These are phyloP conservation scores for Gossypium longicalyx DNA, from an alignment of 345 rosid species.

Conservation along the genomic window DNA sequence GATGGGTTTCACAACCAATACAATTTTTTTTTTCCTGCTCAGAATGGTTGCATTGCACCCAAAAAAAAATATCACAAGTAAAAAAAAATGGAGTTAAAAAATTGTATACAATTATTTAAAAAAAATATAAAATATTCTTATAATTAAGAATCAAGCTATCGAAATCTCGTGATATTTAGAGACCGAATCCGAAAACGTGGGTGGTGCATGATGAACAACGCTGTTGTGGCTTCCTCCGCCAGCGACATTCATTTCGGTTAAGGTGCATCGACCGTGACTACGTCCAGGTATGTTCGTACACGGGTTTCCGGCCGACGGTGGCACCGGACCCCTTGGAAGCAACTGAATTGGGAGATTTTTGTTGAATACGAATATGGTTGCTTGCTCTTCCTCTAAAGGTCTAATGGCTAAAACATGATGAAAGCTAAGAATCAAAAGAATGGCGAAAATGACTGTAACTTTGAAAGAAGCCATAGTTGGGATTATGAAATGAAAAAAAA, in stretches of 20 bases:
- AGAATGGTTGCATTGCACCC: too few species aligned
- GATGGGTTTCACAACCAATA: not conserved
- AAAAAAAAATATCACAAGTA: too few species aligned
- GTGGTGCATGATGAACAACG: not conserved
- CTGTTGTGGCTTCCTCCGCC: not conserved
- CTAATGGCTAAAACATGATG: constrained; percentile 24
- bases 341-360: constrained; percentile 20
- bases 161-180: not conserved
- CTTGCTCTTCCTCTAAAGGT: constrained; percentile 18
- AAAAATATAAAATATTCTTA: too few species aligned
- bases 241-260: constrained; percentile 16
- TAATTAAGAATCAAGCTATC: not conserved
- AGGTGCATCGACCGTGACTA: constrained; percentile 28
- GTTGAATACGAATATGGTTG: not conserved
- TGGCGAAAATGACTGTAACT: not conserved
- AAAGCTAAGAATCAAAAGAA: constrained; percentile 1
- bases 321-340: constrained; percentile 34
- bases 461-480: not conserved
- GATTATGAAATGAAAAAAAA: not conserved
- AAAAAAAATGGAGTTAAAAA: too few species aligned
- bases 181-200: constrained; percentile 12
- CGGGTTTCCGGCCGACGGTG: constrained; percentile 25
- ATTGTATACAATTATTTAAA: too few species aligned
- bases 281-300: constrained; percentile 35
- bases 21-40: too few species aligned